A percentile compares a stretch with the other conserved stretches of the same genome.
phyloP scores from a whole-genome alignment of 805 yeast species.

The Myxozyma neotropica region DNA sequence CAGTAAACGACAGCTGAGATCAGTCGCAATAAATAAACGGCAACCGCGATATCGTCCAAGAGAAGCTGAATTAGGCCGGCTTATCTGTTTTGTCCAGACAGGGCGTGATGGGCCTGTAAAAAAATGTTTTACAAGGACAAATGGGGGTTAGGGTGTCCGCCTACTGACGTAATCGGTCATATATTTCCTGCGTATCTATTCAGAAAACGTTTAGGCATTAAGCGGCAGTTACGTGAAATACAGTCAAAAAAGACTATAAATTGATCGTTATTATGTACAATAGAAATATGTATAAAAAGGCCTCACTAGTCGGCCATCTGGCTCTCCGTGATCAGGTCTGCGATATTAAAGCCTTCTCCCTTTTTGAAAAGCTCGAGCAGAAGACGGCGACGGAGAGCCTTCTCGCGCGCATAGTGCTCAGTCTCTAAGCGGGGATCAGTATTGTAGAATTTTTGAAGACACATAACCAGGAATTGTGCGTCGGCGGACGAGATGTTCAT shows the following conservation, averaged over 20 bases:
- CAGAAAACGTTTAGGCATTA: too few species aligned
- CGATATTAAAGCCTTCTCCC: slow-evolving; percentile 70
- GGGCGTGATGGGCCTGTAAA: not conserved
- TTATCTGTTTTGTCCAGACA: not conserved
- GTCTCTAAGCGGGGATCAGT: slow-evolving; percentile 53
- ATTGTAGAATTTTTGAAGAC: slow-evolving; percentile 74
- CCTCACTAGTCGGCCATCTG: slow-evolving; percentile 60
- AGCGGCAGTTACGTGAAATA: too few species aligned
- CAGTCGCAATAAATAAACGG: too few species aligned
- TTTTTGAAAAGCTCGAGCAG: slow-evolving; percentile 68
- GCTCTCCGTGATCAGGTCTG: slow-evolving; percentile 68
- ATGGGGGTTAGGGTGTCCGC: not conserved
- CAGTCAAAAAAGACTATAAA: too few species aligned
- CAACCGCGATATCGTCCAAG: too few species aligned
- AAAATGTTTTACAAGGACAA: not conserved
- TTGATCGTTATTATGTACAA: slow-evolving; percentile 12
- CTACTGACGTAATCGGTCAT: not conserved
- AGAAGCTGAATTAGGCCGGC: not conserved
- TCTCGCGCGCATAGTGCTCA: slow-evolving; percentile 49
- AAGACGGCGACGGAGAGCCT: slow-evolving; percentile 49
- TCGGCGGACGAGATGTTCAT: slow-evolving; percentile 64
- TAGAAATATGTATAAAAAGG: not conserved
- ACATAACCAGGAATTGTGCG: slow-evolving; percentile 73
- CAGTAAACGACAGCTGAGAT: too few species aligned
- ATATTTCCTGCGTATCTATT: too few species aligned